Evolutionary conservation across 306 rosid genomes (phyloP), one percentile per base, ranked within the genome.

Genomic region (Astragalus glycyphyllos): DNA sequence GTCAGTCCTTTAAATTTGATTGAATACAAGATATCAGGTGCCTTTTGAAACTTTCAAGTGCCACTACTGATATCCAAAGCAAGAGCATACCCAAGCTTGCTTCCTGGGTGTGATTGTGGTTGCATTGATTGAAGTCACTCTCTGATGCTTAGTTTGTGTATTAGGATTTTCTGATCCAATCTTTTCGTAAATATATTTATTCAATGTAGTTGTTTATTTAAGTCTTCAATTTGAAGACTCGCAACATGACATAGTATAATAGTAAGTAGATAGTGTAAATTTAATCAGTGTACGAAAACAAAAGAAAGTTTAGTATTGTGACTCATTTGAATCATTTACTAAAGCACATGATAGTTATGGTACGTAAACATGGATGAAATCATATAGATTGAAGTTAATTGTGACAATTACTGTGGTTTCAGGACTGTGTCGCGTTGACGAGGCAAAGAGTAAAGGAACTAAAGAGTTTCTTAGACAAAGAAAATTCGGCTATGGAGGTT

Each of bases 381-480:
- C n/a, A n/a, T n/a, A n/a, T n/a, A n/a, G n/a, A n/a, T n/a, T n/a
- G 49, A 40, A 49, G 48, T 68, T 63, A 67, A 14, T 35, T 34
- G 7, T 23, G 40, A 41, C 49, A 5, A 29, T 77, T 62, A 65
- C 0, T 73, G 58, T 81, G 75, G 75, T 82, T 90, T 78, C 89
- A 90, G 98, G 92, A 90, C 61, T 90, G 96, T 69, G 83, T 84
- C 26, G 97, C 92, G 6, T 73, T 88, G 81, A 84, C 94, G 5
- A 71, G 94, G 81, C 92, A 87, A 71, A 84, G 98, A 81, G 85
- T 81, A 68, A 81, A 80, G 80, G 98, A 88, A 74, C 87, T 93
- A 26, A 86, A 74, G 70, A 58, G 26, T 42, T 72, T 87, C 63
- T 84, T 90, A 69, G 89, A 85, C 23, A 84, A 90, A 79, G 89